Conservation (phyloP, 73 alveolate genomes). For the Diophrys sp. region DNA sequence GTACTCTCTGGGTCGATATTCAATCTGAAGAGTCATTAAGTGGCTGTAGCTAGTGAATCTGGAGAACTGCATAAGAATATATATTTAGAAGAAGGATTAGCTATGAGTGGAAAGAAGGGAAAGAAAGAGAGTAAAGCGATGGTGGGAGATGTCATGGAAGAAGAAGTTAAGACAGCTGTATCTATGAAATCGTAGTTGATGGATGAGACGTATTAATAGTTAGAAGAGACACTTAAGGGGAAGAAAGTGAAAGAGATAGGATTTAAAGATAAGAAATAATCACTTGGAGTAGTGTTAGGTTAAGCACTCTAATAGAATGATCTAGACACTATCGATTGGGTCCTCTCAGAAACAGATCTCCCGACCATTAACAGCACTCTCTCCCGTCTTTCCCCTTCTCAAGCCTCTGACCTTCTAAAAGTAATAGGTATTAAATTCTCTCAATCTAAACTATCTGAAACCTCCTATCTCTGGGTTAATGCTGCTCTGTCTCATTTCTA, state of each 20-base stretch:
- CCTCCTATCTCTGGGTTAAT: not conserved
- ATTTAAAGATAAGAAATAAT: not conserved
- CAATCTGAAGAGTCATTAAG: not conserved
- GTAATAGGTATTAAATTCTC: not conserved
- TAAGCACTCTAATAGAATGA: not conserved
- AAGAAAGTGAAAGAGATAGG: no score
- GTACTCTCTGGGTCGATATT: not conserved
- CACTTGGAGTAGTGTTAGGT: not conserved
- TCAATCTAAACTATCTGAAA: not conserved
- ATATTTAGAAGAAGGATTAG: not conserved
- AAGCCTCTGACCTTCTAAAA: not conserved
- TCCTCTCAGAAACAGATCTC: not conserved
- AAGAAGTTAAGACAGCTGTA: not conserved
- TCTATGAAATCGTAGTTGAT: not conserved
- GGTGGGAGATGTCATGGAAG: not conserved
- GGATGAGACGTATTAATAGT: not conserved
- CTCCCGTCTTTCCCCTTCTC: not conserved
- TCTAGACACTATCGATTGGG: not conserved
- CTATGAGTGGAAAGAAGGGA: no score
- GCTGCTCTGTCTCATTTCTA: not conserved
- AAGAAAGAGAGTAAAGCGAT: not conserved
- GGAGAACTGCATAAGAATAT: not conserved
- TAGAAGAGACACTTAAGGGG: not conserved
- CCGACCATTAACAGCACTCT: not conserved
- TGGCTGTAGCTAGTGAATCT: not conserved